Conservation (phyloP, 495 filamentous ascomycete species). For the Friedmanniomyces endolithicus region DNA sequence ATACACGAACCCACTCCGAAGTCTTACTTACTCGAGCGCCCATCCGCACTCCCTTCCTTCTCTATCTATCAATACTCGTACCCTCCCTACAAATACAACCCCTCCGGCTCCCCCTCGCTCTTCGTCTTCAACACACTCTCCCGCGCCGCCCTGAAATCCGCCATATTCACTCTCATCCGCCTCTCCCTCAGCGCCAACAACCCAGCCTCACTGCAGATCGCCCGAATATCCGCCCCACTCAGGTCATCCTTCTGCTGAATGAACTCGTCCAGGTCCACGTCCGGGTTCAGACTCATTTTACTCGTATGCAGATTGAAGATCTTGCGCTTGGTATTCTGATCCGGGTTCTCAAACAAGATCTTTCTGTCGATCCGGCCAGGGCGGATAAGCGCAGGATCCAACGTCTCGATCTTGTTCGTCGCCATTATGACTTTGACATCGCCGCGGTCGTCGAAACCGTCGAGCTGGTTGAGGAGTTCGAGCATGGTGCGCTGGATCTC, state of each 20-base stretch:
- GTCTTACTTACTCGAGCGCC: too few relatives aligned
- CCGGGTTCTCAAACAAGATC: constrained; percentile 97
- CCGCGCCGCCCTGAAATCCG: constrained; percentile 83
- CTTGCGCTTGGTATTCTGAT: constrained; percentile 99
- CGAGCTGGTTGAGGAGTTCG: constrained; percentile 94
- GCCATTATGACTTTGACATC: constrained; percentile 99
- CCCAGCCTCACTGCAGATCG: constrained; percentile 95
- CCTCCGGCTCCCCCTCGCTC: constrained; percentile 95
- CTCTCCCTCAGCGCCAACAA: constrained; percentile 90
- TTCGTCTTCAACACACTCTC: constrained; percentile 98
- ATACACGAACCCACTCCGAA: background rate
- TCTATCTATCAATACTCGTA: background rate
- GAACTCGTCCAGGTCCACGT: constrained; percentile 97
- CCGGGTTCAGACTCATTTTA: constrained; percentile 92
- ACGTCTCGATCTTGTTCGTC: constrained; percentile 98
- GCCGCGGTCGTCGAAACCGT: constrained; percentile 96
- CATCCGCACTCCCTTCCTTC: background rate
- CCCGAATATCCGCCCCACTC: constrained; percentile 95
- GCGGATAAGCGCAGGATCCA: constrained; percentile 92
- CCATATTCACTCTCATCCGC: constrained; percentile 97
- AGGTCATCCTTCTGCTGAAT: constrained; percentile 98
- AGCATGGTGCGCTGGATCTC: constrained; percentile 98
- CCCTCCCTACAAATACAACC: constrained; percentile 75
- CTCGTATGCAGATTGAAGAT: constrained; percentile 98
- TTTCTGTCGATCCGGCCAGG: constrained; percentile 98